phyloP scores from a whole-genome alignment of 2,329 filamentous ascomycete species.

The Fusarium decemcellulare region DNA sequence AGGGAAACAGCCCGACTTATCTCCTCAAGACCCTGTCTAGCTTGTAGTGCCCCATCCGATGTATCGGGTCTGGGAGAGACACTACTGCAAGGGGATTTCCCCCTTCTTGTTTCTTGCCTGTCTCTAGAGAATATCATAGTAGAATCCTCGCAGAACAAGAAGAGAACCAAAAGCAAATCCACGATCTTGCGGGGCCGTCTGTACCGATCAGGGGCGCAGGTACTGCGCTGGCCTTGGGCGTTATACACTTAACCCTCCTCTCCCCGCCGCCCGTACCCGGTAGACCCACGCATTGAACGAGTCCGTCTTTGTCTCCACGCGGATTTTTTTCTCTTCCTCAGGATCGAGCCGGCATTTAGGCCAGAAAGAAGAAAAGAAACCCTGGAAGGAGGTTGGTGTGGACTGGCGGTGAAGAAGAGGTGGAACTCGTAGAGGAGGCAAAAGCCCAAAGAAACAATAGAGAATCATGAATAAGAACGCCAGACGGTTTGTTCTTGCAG shows the following conservation, averaged over 20 bases:
- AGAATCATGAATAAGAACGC: not conserved
- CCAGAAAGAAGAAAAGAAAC: not conserved
- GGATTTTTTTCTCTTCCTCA: not conserved
- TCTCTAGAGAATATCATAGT: not conserved
- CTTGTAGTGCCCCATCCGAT: conserved; percentile 11
- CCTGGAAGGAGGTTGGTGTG: conserved; percentile 9
- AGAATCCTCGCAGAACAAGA: not conserved
- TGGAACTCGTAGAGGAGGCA: conserved; percentile 3
- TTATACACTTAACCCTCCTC: conserved; percentile 23
- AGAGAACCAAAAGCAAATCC: conserved; percentile 8
- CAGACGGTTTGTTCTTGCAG: conserved; percentile 10
- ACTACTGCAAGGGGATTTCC: conserved; percentile 8
- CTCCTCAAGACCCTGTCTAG: not conserved
- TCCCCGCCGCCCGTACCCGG: conserved; percentile 15
- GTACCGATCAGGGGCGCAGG: conserved; percentile 8
- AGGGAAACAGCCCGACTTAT: conserved; percentile 15
- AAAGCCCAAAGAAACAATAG: not conserved
- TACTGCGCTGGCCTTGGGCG: conserved; percentile 18
- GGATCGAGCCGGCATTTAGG: conserved; percentile 3
- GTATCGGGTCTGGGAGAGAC: conserved; percentile 8
- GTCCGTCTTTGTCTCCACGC: conserved; percentile 16
- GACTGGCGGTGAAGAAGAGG: conserved; percentile 16
- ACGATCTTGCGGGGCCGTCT: conserved; percentile 22
- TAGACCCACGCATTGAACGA: conserved; percentile 5
- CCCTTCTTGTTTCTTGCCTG: not conserved